Conservation (phyloP, 2,329 filamentous ascomycete genomes). For the Sporothrix euskadiensis region DNA sequence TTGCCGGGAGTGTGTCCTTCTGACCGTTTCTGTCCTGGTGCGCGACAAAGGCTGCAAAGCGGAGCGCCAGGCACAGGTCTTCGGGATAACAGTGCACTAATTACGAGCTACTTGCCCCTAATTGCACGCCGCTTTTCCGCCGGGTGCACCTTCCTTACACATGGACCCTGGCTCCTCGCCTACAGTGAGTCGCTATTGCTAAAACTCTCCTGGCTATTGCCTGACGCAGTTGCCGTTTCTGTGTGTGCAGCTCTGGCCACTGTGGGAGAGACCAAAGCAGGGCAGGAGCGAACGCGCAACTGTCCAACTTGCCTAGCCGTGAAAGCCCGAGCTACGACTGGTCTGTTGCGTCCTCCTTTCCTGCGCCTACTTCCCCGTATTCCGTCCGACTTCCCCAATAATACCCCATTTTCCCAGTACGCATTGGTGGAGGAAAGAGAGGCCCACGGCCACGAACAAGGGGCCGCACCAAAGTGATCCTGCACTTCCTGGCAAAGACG, state of each 20-base stretch:
- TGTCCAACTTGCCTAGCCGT: neutral
- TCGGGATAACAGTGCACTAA: neutral
- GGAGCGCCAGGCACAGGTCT: slow-evolving; percentile 9
- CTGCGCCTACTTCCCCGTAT: slow-evolving; percentile 18
- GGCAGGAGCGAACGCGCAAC: neutral
- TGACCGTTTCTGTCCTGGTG: neutral
- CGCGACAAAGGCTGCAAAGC: neutral
- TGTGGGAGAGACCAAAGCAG: neutral
- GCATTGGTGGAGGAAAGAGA: slow-evolving; percentile 10
- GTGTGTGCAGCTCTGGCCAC: neutral
- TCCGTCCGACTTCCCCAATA: slow-evolving; percentile 24
- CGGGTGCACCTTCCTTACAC: neutral
- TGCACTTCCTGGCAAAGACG: neutral
- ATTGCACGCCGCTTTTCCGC: neutral
- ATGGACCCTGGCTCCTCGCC: neutral
- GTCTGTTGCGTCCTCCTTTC: neutral
- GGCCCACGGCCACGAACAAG: neutral
- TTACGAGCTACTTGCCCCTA: neutral
- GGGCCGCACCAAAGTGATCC: neutral
- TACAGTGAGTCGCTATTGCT: neutral
- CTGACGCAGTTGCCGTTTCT: too few species aligned
- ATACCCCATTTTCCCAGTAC: neutral
- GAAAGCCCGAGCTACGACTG: neutral
- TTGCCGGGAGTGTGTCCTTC: neutral
- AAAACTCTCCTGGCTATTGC: neutral